These are phyloP conservation scores for Colletotrichum tropicale DNA, from an alignment of 2,329 filamentous ascomycete species.

Conservation along the genomic window DNA sequence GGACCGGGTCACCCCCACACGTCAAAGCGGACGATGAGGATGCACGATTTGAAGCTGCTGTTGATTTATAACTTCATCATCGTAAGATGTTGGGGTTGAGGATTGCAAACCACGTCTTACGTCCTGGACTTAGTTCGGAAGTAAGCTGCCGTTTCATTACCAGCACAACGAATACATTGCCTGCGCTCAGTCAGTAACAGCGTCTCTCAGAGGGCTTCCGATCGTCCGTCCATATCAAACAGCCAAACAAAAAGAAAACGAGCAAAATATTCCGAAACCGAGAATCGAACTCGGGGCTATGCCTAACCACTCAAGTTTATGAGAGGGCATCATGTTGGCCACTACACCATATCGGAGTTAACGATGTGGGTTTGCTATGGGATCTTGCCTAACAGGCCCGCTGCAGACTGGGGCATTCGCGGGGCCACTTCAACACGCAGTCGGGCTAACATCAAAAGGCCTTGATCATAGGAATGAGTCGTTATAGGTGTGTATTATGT, in stretches of 20 bases:
- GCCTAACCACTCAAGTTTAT: neutral
- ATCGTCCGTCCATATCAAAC: neutral
- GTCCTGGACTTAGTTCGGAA: neutral
- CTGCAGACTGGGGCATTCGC: neutral
- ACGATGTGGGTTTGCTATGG: accelerated
- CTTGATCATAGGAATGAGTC: neutral
- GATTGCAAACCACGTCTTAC: neutral
- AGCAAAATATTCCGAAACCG: neutral
- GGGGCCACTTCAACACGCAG: neutral
- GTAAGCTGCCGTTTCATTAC: neutral
- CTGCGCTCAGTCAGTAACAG: neutral
- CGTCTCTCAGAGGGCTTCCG: neutral
- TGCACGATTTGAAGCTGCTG: neutral
- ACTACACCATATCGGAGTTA: conserved; percentile 6
- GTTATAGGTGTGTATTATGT: neutral
- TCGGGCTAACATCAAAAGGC: neutral
- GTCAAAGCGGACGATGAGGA: neutral
- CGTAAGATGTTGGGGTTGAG: neutral
- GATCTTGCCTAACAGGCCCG: neutral
- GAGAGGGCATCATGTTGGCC: conserved; percentile 1
- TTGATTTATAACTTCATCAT: neutral
- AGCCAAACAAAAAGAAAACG: neutral
- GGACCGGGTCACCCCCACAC: neutral
- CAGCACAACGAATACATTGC: neutral
- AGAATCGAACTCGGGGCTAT: conserved; percentile 2